Conservation (phyloP, 805 yeast genomes). For the Schwanniomyces polymorphus region DNA sequence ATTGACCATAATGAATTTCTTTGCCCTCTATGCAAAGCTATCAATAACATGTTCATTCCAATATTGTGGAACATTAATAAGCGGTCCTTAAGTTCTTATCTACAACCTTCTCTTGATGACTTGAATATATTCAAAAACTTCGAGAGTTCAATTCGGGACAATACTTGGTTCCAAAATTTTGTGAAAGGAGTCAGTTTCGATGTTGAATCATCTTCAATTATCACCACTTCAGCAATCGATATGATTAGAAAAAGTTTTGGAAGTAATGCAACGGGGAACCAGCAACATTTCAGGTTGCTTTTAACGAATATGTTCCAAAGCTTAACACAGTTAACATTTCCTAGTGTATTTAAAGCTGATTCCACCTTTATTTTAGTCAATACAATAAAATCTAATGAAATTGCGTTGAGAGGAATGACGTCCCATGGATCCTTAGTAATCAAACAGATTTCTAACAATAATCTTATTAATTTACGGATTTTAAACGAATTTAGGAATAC, state of each 20-base stretch:
- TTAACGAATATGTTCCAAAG: conserved; percentile 36
- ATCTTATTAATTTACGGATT: conserved; percentile 57
- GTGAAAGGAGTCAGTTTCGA: conserved; percentile 17
- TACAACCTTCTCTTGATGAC: conserved; percentile 11
- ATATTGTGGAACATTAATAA: conserved; percentile 57
- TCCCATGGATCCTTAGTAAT: conserved; percentile 46
- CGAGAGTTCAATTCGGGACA: conserved; percentile 11
- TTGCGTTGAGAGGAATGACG: conserved; percentile 56
- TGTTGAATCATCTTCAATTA: conserved; percentile 19
- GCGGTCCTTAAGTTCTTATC: conserved; percentile 22
- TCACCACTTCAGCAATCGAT: conserved; percentile 27
- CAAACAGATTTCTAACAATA: conserved; percentile 61
- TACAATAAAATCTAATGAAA: conserved; percentile 65
- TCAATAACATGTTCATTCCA: conserved; percentile 84
- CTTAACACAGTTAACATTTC: conserved; percentile 36
- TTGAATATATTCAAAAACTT: conserved; percentile 14
- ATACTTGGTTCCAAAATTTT: conserved; percentile 27
- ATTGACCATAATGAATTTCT: conserved; percentile 68
- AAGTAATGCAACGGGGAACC: conserved; percentile 10
- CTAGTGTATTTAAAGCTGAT: conserved; percentile 35
- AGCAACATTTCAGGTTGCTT: conserved; percentile 25
- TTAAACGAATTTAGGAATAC: conserved; percentile 39
- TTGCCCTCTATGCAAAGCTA: conserved; percentile 89
- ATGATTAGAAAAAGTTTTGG: conserved; percentile 22
- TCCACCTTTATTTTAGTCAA: conserved; percentile 44